phyloP scores from a whole-genome alignment of 2,329 filamentous ascomycete genomes.

The Trichoderma sp. region DNA sequence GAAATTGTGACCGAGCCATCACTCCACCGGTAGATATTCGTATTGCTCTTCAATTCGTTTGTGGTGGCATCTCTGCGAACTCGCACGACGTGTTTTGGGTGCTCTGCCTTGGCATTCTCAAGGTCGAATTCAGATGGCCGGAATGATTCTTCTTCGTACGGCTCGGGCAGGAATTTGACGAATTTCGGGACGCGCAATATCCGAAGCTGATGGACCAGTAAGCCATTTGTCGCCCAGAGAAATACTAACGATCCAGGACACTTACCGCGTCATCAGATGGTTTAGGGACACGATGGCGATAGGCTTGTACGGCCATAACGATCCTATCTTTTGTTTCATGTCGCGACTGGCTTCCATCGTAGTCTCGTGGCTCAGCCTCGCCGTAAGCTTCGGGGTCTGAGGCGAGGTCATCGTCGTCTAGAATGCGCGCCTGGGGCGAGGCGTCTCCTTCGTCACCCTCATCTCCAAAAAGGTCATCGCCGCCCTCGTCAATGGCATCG shows the following conservation, averaged over 20 bases:
- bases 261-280: conserved; percentile 70
- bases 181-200: conserved; percentile 72
- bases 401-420: conserved; percentile 62
- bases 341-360: conserved; percentile 48
- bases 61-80: conserved; percentile 69
- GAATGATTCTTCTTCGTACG: conserved; percentile 68
- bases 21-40: conserved; percentile 74
- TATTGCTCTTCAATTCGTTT: conserved; percentile 70
- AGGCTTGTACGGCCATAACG: conserved; percentile 65
- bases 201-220: conserved; percentile 55
- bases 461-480: conserved; percentile 64
- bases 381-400: conserved; percentile 51
- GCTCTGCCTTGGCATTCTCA: conserved; percentile 54
- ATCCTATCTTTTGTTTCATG: conserved; percentile 55
- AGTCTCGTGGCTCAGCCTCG: conserved; percentile 45
- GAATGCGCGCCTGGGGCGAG: conserved; percentile 63
- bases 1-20: conserved; percentile 76
- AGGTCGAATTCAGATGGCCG: conserved; percentile 59
- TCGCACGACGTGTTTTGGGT: conserved; percentile 66
- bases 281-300: conserved; percentile 70
- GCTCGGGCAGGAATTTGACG: conserved; percentile 66
- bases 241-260: conserved; percentile 5
- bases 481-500: conserved; percentile 56
- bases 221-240: background rate
- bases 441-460: conserved; percentile 58